Base-by-base conservation (phyloP, 208 protist species). In the Trichomonas tenax region DNA sequence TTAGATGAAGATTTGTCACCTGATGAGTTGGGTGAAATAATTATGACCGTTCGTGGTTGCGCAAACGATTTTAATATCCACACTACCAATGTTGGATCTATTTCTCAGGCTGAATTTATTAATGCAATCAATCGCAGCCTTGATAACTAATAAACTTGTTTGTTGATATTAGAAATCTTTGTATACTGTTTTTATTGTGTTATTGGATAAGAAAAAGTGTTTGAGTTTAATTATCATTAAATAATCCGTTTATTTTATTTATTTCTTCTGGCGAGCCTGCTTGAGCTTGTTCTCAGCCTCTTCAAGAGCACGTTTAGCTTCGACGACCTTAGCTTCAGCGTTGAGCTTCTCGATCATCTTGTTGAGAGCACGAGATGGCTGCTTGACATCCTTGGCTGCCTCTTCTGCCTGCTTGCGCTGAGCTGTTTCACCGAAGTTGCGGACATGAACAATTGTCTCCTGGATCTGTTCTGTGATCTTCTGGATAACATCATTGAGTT, bases 271-370 rank as follows among this genome's bases (percentile, higher is more conserved):
- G 21, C 86, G 6, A 36, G 40, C 44, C 15, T 58, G 23, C 26
- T 93, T 51, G 8, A 58, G 44, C 26, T 58, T 93, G 15, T 51
- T 34, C 46, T 93, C 86, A 15, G 86, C 86, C 10, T 93, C 86
- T 51, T 93, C 86, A 34, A 93, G 44, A 58, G 86, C 86, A 34
- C 44, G 41, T 51, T 44, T 93, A 48, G 86, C 86, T 93, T 48
- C 86, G 31, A 93, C 86, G 44, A 93, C 86, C 31, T 93, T 93
- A 10, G 86, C 86, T 51, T 93, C 86, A 49, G 86, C 86, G 34
- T 93, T 93, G 14, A 93, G 31, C 31, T 93, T 93, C 44, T 48
- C 44, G 26, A 93, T 58, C 86, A 93, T 93, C 26, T 17, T n/a
- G n/a, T 44, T 93, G 26, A 93, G 31, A n/a, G 40, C 10, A 0